These are phyloP conservation scores for Suillus spraguei DNA, from an alignment of 768 basidiomycete species.

Conservation along the genomic window DNA sequence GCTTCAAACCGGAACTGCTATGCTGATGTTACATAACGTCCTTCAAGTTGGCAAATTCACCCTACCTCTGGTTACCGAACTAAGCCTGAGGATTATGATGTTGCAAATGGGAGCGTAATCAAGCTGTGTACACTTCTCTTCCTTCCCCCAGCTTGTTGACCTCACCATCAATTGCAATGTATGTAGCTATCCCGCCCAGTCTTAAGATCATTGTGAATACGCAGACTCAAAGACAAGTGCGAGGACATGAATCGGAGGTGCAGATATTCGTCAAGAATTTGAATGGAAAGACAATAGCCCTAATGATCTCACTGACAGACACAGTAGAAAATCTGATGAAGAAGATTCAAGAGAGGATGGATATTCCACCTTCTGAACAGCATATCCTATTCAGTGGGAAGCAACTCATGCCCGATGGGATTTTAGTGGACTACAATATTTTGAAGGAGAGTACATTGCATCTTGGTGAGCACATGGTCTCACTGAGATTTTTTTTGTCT, in stretches of 20 bases:
- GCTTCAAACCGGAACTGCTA: too few relatives aligned
- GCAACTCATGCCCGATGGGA: slow-evolving; percentile 48
- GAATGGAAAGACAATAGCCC: slow-evolving; percentile 49
- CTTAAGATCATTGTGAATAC: not conserved
- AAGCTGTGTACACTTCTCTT: slow-evolving; percentile 14
- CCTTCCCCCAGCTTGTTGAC: slow-evolving; percentile 14
- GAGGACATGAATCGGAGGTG: slow-evolving; percentile 16
- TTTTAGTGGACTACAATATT: slow-evolving; percentile 48
- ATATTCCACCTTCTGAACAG: slow-evolving; percentile 9
- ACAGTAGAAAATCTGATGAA: slow-evolving; percentile 10
- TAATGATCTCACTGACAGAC: slow-evolving; percentile 39
- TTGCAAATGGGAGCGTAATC: slow-evolving; percentile 14
- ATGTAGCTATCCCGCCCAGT: slow-evolving; percentile 9
- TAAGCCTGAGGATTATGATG: slow-evolving; percentile 14
- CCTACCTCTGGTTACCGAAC: too few relatives aligned
- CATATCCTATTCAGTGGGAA: slow-evolving; percentile 15
- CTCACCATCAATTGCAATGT: not conserved
- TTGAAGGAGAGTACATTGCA: slow-evolving; percentile 42
- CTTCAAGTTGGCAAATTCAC: too few relatives aligned
- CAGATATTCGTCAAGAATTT: slow-evolving; percentile 47
- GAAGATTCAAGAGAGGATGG: slow-evolving; percentile 7
- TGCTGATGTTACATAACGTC: too few relatives aligned
- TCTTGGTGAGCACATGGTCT: slow-evolving; percentile 21
- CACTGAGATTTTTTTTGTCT: not conserved
- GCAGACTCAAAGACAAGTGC: slow-evolving; percentile 29